phyloP scores from a whole-genome alignment of 176 grass and related monocot genomes.

The Eremochloa ophiuroides region DNA sequence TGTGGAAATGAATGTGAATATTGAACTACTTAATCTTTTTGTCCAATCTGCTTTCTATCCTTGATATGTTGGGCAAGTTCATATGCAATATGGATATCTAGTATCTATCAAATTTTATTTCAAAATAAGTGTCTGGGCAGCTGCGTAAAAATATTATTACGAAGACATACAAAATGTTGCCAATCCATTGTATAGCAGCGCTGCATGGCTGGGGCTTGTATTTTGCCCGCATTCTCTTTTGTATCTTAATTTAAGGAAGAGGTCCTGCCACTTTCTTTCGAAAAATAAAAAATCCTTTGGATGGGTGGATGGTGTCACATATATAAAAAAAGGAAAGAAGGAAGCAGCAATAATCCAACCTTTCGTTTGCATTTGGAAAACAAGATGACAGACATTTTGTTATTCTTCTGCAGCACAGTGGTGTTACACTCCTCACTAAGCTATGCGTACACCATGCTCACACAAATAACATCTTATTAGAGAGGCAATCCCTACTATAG shows the following conservation, averaged over 20 bases:
- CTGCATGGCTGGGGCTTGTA: neutral
- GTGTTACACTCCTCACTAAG: neutral
- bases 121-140: neutral
- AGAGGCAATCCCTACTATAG: neutral
- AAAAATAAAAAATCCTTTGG: neutral
- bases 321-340: neutral
- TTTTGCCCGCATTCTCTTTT: neutral
- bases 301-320: no score
- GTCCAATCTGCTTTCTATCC: constrained; percentile 3
- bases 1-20: constrained; percentile 15
- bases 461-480: neutral
- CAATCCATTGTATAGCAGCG: neutral
- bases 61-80: neutral
- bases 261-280: neutral
- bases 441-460: neutral
- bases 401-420: neutral
- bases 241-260: neutral
- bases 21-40: neutral
- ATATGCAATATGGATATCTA: neutral
- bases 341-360: neutral
- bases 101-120: neutral
- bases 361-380: neutral
- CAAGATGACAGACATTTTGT: neutral
- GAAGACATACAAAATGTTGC: neutral
- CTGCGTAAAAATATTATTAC: neutral